Evolutionary conservation across 495 filamentous ascomycete species (phyloP).

Genomic region (Wilcoxina mikolae): DNA sequence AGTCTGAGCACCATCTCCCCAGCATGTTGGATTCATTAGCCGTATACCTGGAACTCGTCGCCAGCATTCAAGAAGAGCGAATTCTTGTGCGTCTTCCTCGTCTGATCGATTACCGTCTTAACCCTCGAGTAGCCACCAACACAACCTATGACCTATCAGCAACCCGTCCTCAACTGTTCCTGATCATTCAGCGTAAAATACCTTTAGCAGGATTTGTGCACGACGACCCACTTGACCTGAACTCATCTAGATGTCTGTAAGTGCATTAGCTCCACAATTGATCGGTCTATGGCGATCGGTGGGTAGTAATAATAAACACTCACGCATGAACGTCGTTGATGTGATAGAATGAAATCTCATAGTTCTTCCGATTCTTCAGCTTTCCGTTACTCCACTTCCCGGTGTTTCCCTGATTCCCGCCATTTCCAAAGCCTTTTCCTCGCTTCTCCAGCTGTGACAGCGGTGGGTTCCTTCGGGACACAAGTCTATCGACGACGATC

Average conservation of each 20-base stretch:
- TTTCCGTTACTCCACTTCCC: not conserved
- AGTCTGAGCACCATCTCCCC: not conserved
- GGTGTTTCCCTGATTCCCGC: not conserved
- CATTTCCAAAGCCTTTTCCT: not conserved
- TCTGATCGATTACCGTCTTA: constrained; percentile 37
- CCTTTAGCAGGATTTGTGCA: constrained; percentile 36
- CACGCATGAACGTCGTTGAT: constrained; percentile 46
- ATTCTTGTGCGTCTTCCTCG: constrained; percentile 38
- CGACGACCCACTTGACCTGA: constrained; percentile 40
- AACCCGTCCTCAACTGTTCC: not conserved
- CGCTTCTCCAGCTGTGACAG: not conserved
- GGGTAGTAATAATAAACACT: no score
- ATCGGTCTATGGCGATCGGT: no score
- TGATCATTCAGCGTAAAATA: not conserved
- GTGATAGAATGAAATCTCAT: constrained; percentile 48
- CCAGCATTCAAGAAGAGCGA: constrained; percentile 42
- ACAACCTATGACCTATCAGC: constrained; percentile 29
- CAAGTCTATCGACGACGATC: not conserved
- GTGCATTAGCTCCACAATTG: not conserved
- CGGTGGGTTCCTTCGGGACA: not conserved
- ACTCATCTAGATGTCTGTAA: constrained; percentile 40
- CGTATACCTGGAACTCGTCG: constrained; percentile 41
- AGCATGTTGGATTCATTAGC: not conserved
- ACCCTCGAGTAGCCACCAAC: constrained; percentile 46
- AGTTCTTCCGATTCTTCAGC: constrained; percentile 32